Base-by-base conservation (phyloP, 345 rosid genomes). In the Lepidium didymum region DNA sequence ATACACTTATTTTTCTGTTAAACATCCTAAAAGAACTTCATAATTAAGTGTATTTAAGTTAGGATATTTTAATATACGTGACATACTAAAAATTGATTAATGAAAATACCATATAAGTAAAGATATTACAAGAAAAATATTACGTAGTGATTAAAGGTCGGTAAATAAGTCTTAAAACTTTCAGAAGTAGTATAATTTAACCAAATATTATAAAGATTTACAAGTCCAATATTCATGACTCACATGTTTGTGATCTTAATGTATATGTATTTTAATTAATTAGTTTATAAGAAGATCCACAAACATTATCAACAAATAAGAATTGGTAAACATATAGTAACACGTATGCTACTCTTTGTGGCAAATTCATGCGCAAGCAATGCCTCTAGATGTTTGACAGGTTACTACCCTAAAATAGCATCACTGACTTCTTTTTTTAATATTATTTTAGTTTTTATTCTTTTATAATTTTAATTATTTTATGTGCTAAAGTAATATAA, bases 361-460 rank as follows among this genome's bases (percentile, higher is more conserved):
- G 73, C 63, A 60, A 43, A 52, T 59, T 60, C 68, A 60, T 67
- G 68, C 63, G 56, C 63, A 67, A 67, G 73, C 73, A 67, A 67
- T 51, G 70, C 58, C 72, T 47, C 56, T 54, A 54, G 15, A 13
- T 54, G 27, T 42, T 11, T 42, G 77, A 74, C 77, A 74, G 56
- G 68, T 74, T 58, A 52, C 49, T 51, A 59, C 77, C 67, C 77
- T 59, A 66, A 42, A 34, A 59, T 60, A 67, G 73, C 63, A 67
- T 64, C 66, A 56, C 63, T 74, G 44, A 35, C 57, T 55, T 63
- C 14, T n/a, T n/a, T n/a, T n/a, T n/a, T n/a, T n/a, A n/a, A 40
- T 35, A 49, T 46, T 64, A 7, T 14, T 53, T 13, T 31, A 27
- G 7, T 52, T 27, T 42, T 36, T 54, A 67, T 40, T 47, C 40